Conservation (phyloP, 163 green algal genomes). For the Chloromonas sp. region DNA sequence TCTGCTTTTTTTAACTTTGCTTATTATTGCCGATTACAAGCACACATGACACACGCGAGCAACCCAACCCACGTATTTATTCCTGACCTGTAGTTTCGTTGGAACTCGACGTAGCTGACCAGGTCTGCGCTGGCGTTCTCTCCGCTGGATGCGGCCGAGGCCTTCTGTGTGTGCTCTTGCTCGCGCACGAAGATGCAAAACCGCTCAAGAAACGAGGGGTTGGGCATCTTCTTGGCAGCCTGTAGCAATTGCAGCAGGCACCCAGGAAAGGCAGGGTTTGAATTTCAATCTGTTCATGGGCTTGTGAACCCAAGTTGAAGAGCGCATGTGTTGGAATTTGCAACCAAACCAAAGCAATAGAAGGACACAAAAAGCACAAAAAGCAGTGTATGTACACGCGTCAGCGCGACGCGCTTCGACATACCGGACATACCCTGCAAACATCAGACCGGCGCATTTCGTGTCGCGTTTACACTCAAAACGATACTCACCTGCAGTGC, state of each 20-base stretch:
- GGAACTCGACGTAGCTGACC: constrained; percentile 50
- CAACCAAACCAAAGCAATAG: no score
- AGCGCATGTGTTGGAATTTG: no score
- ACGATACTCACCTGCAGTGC: constrained; percentile 10
- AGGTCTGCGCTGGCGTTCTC: background rate
- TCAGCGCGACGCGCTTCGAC: background rate
- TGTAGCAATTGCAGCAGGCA: background rate
- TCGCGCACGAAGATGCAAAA: constrained; percentile 51
- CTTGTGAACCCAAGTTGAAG: no score
- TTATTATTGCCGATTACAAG: no score
- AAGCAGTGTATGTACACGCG: no score
- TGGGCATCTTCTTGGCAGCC: constrained; percentile 25
- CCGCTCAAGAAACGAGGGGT: constrained; percentile 27
- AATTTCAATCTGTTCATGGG: no score
- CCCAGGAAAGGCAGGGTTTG: background rate
- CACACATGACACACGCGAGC: no score
- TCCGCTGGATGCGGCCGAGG: background rate
- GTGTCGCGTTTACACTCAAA: background rate
- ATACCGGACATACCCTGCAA: background rate
- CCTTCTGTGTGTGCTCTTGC: constrained; percentile 44
- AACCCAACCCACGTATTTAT: background rate
- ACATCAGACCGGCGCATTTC: background rate
- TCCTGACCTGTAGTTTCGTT: constrained; percentile 33
- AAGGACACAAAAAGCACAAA: no score
- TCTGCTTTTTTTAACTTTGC: no score